Percentiles rank a stretch among this genome's conserved stretches.
These are phyloP conservation scores for Pichia sp. DNA, from an alignment of 1,139 yeast genomes.

Conservation along the genomic window DNA sequence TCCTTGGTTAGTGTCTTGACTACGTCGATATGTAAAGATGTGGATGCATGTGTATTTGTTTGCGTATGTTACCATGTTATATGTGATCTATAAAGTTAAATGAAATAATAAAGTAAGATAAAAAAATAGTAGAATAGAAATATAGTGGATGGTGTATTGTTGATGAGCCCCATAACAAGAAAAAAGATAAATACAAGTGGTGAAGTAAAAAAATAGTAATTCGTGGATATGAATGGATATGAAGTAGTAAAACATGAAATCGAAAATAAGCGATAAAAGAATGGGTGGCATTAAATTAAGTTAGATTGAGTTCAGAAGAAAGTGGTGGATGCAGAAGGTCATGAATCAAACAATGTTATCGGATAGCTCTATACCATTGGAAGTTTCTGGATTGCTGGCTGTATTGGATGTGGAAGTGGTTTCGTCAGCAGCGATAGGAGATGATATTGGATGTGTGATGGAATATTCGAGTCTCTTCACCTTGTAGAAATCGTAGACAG, in stretches of 20 bases:
- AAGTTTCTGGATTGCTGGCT: not conserved
- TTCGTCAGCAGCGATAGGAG: not conserved
- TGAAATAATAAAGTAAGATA: not conserved
- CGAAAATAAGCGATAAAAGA: too few species aligned
- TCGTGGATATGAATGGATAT: too few species aligned
- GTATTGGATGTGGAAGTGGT: not conserved
- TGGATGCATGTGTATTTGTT: too few species aligned
- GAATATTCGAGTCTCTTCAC: conserved; percentile 76
- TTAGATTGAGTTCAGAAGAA: too few species aligned
- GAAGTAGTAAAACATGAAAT: too few species aligned
- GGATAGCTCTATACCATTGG: not conserved
- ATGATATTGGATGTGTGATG: conserved; percentile 46
- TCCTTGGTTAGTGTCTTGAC: conserved; percentile 28
- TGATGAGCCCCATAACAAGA: not conserved
- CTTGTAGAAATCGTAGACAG: conserved; percentile 66
- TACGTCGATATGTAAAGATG: too few species aligned
- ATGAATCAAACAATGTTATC: not conserved
- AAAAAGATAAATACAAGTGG: not conserved
- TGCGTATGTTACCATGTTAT: too few species aligned
- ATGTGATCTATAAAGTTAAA: not conserved
- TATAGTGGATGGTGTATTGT: not conserved
- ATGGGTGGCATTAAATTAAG: too few species aligned
- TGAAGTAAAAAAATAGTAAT: too few species aligned
- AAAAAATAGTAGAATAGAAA: not conserved
- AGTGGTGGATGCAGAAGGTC: too few species aligned